A percentile compares a stretch with the other conserved stretches of the same genome.
phyloP scores from a whole-genome alignment of 108 stramenopile genomes.

The Skeletonema menzelii region DNA sequence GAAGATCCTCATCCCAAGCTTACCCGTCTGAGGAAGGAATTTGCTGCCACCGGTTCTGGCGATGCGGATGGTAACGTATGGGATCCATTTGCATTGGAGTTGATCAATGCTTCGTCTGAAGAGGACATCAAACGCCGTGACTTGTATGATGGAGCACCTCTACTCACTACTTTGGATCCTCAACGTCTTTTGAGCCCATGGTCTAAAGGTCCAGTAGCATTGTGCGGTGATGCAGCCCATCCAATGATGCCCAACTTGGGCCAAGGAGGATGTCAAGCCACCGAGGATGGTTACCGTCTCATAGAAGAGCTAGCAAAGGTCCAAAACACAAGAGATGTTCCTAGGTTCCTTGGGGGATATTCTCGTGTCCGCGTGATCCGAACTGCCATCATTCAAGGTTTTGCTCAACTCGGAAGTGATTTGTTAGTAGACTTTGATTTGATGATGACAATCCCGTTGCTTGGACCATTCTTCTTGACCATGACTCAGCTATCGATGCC shows the following conservation, averaged over 20 bases:
- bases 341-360: conserved; percentile 68
- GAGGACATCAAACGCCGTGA: conserved; percentile 95
- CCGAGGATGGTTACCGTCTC: conserved; percentile 94
- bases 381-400: conserved; percentile 83
- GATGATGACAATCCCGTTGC: conserved; percentile 92
- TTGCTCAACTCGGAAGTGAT: conserved; percentile 90
- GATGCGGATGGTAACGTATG: conserved; percentile 89
- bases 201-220: conserved; percentile 87
- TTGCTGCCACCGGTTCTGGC: conserved; percentile 61
- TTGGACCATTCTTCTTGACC: conserved; percentile 91
- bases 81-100: conserved; percentile 90
- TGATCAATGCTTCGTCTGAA: conserved; percentile 90
- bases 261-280: conserved; percentile 96
- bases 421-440: conserved; percentile 91
- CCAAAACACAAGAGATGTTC: conserved; percentile 70
- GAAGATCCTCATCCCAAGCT: conserved; percentile 89
- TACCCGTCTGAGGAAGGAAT: conserved; percentile 82
- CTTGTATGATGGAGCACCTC: conserved; percentile 95
- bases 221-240: conserved; percentile 96
- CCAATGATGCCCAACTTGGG: conserved; percentile 95
- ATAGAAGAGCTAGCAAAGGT: conserved; percentile 88
- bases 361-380: conserved; percentile 72
- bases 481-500: conserved; percentile 94
- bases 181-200: conserved; percentile 73
- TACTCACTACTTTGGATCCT: conserved; percentile 65